phyloP scores from a whole-genome alignment of 805 yeast species.

The Cyberlindnera euphorbiiphila region DNA sequence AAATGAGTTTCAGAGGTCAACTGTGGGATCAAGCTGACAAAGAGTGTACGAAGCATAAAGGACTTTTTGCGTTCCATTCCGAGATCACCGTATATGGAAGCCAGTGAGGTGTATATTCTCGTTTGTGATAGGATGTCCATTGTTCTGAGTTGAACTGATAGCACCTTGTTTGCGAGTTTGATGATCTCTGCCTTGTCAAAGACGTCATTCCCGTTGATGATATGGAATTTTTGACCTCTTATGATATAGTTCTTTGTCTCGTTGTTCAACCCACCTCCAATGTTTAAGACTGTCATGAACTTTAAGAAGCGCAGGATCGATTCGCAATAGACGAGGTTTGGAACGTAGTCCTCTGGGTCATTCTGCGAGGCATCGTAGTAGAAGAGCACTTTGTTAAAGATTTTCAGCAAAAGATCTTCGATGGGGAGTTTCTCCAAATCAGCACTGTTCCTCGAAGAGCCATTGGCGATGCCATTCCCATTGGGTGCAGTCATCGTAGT shows the following conservation, averaged over 20 bases:
- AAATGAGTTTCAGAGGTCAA: constrained; percentile 14
- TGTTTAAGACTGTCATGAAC: constrained; percentile 50
- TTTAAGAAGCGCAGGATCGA: constrained; percentile 59
- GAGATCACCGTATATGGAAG: constrained; percentile 58
- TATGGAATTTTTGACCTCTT: constrained; percentile 31
- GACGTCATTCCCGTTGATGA: constrained; percentile 6
- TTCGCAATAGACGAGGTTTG: constrained; percentile 76
- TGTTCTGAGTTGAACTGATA: constrained; percentile 40
- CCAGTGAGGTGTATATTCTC: constrained; percentile 60
- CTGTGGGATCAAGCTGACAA: constrained; percentile 47
- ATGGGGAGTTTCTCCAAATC: constrained; percentile 25
- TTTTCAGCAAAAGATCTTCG: constrained; percentile 35
- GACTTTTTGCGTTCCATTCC: constrained; percentile 65
- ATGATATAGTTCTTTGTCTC: constrained; percentile 43
- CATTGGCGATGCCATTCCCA: too few relatives aligned
- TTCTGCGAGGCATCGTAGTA: constrained; percentile 50
- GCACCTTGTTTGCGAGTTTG: constrained; percentile 42
- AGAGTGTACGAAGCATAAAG: constrained; percentile 61
- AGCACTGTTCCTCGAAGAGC: constrained; percentile 5
- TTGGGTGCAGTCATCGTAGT: not conserved
- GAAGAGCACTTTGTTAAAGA: constrained; percentile 37
- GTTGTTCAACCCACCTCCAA: constrained; percentile 45
- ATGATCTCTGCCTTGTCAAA: constrained; percentile 43
- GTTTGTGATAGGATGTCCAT: constrained; percentile 52
- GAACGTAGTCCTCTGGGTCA: constrained; percentile 71